Base-by-base conservation (phyloP, 2,329 filamentous ascomycete species). In the Monilinia vaccinii-corymbosi region DNA sequence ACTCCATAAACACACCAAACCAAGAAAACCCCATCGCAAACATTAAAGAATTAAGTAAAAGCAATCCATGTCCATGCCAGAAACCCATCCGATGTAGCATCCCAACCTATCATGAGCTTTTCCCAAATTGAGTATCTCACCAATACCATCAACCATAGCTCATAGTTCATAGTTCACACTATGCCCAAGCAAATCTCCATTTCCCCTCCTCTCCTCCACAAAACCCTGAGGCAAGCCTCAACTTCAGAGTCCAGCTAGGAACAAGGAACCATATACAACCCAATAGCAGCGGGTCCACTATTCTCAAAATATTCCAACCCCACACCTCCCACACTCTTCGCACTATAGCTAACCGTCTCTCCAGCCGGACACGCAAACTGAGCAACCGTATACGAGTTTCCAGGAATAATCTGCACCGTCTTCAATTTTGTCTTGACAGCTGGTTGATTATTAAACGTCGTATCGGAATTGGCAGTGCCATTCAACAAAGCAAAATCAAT, bases 301-400 rank as follows among this genome's bases (percentile, higher is more conserved):
- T 88, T 83, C 73, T 89, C 78, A 74, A 87, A 86, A 72, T 80
- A 88, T 57, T 79, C 72, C 45, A 88, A 71, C 47, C 75, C 70
- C 45, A 82, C 81, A 63, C 73, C 74, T 3, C 78, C 80, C 7
- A 73, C 73, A 52, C 76, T 74, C 51, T 73, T 77, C 65, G 87
- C 76, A 74, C 81, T 74, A 65, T 79, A 81, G 3, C 73, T 73
- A 18, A 86, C 71, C 16, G 74, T 74, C 69, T 79, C 56, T 2
- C 81, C 82, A 48, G 77, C 79, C 0, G 78, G 77, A 67, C 84
- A 87, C 14, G 72, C 67, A 67, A 83, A 82, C 7, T 75, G 80
- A 10, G 75, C 73, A 52, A 87, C 75, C 42, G 76, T 72, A 62
- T 82, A 82, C 28, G 76, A 76, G 63, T 80, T 78, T 2, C 84